Conservation (phyloP, 768 basidiomycete species). For the Collybia mongolica region DNA sequence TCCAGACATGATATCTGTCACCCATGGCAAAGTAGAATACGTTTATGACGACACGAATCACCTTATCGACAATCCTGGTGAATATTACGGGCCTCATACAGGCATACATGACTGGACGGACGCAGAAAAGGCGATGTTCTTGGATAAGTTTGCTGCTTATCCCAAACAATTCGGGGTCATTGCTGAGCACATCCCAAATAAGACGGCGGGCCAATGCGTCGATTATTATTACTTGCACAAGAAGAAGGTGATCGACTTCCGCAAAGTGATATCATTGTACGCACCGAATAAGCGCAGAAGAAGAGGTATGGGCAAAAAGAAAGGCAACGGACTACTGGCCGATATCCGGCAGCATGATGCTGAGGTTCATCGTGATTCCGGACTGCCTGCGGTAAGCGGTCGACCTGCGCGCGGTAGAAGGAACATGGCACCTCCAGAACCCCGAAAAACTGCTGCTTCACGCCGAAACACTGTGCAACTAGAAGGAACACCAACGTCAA, state of each 20-base stretch:
- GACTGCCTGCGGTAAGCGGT: conserved; percentile 33
- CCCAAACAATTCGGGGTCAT: conserved; percentile 98
- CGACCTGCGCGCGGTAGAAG: conserved; percentile 43
- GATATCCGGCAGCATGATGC: conserved; percentile 82
- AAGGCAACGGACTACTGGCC: conserved; percentile 76
- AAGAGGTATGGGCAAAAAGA: conserved; percentile 65
- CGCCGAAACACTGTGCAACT: conserved; percentile 42
- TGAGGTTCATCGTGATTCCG: conserved; percentile 38
- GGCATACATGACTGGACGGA: conserved; percentile 88
- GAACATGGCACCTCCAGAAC: conserved; percentile 26
- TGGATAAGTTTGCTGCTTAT: conserved; percentile 77
- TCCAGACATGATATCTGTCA: conserved; percentile 87
- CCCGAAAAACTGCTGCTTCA: conserved; percentile 28
- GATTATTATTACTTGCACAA: conserved; percentile 95
- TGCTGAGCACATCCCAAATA: conserved; percentile 75
- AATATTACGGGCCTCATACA: conserved; percentile 72
- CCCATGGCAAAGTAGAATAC: conserved; percentile 56
- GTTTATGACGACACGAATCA: conserved; percentile 86
- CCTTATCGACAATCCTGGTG: conserved; percentile 68
- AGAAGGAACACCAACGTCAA: conserved; percentile 51
- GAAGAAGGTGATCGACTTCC: conserved; percentile 83
- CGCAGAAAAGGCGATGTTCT: conserved; percentile 75
- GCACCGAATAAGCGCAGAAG: conserved; percentile 67
- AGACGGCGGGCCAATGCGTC: conserved; percentile 87
- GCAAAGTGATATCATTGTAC: conserved; percentile 66